A percentile compares a stretch with the other conserved stretches of the same genome.
These are phyloP conservation scores for Apiospora saccharicola DNA, from an alignment of 2,329 filamentous ascomycete genomes.

Conservation along the genomic window DNA sequence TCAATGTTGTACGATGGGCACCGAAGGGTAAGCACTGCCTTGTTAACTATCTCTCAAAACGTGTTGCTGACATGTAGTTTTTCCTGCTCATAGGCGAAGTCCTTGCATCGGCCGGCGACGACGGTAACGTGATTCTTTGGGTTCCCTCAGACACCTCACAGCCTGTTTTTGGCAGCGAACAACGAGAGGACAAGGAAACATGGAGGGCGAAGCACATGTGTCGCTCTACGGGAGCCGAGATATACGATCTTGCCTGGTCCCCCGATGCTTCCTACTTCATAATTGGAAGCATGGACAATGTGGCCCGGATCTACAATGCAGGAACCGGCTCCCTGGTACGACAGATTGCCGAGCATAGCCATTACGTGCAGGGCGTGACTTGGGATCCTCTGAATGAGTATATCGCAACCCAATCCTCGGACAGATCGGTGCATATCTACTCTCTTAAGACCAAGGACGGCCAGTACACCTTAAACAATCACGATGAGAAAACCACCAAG, in stretches of 20 bases:
- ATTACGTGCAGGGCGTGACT: constrained; percentile 97
- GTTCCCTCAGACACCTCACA: constrained; percentile 82
- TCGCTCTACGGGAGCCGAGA: constrained; percentile 90
- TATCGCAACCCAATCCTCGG: constrained; percentile 96
- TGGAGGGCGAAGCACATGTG: constrained; percentile 99
- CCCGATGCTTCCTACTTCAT: constrained; percentile 97
- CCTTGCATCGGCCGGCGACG: constrained; percentile 93
- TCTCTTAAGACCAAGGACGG: constrained; percentile 95
- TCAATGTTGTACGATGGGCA: constrained; percentile 97
- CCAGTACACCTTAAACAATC: constrained; percentile 78
- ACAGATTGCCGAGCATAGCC: constrained; percentile 96
- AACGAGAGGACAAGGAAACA: constrained; percentile 90
- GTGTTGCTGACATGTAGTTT: constrained; percentile 2
- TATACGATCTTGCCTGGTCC: constrained; percentile 98
- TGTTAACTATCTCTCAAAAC: constrained; percentile 28
- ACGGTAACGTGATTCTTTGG: constrained; percentile 97
- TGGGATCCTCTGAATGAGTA: constrained; percentile 99
- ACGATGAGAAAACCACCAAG: constrained; percentile 75
- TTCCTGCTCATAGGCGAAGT: constrained; percentile 72
- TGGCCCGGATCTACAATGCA: constrained; percentile 95
- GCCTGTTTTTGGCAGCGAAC: constrained; percentile 80
- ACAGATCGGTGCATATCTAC: constrained; percentile 97
- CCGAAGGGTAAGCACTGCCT: constrained; percentile 75
- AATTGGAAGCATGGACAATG: constrained; percentile 99
- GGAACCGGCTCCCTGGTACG: constrained; percentile 81